These are phyloP conservation scores for Pharus latifolius DNA, from an alignment of 176 grass and related monocot species.

Conservation along the genomic window DNA sequence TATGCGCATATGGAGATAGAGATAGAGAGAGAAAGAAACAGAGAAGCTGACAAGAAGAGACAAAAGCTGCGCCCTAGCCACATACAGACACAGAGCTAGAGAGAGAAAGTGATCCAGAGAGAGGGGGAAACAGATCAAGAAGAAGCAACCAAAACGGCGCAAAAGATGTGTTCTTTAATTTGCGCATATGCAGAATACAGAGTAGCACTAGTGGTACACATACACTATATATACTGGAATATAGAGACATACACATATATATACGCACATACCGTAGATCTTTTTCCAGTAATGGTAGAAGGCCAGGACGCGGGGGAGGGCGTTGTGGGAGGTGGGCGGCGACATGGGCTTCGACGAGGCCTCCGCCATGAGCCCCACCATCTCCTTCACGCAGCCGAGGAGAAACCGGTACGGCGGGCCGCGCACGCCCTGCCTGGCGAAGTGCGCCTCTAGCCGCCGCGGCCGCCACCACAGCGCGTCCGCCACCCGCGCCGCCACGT, in stretches of 20 bases:
- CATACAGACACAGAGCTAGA: slow-evolving; percentile 10
- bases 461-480: slow-evolving; percentile 83
- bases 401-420: slow-evolving; percentile 76
- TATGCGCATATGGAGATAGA: slow-evolving; percentile 17
- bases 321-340: slow-evolving; percentile 66
- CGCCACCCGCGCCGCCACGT: slow-evolving; percentile 33
- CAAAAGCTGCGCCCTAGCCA: slow-evolving; percentile 50
- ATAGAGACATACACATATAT: no score
- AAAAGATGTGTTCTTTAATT: slow-evolving; percentile 5
- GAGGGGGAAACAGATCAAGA: slow-evolving; percentile 29
- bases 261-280: slow-evolving; percentile 98
- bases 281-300: slow-evolving; percentile 96
- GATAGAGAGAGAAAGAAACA: neutral
- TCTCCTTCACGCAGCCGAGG: slow-evolving; percentile 55
- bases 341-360: slow-evolving; percentile 66
- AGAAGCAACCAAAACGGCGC: slow-evolving; percentile 27
- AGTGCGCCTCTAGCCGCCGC: slow-evolving; percentile 56
- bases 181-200: neutral
- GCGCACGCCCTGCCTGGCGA: slow-evolving; percentile 62
- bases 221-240: no score
- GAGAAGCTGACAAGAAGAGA: slow-evolving; percentile 61
- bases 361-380: slow-evolving; percentile 72
- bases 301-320: slow-evolving; percentile 77
- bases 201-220: neutral
- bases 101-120: neutral